Conservation (phyloP, 2,329 filamentous ascomycete genomes). For the Calonectria hawksworthii region DNA sequence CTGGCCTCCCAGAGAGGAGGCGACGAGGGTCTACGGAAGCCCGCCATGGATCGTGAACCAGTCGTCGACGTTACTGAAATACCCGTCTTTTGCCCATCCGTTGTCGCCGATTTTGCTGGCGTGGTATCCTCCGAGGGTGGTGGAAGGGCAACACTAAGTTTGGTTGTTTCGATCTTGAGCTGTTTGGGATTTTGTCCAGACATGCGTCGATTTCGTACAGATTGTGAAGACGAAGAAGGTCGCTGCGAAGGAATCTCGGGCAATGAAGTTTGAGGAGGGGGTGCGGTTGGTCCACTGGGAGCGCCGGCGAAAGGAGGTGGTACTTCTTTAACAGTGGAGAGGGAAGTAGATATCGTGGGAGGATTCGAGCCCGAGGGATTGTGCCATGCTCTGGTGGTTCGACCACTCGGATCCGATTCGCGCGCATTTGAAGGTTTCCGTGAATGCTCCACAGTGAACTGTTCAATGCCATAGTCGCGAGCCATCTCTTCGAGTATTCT, state of each 20-base stretch:
- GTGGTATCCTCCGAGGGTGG: constrained; percentile 28
- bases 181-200: constrained; percentile 86
- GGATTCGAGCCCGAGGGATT: constrained; percentile 83
- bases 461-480: constrained; percentile 83
- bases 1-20: constrained; percentile 46
- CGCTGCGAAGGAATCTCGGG: constrained; percentile 58
- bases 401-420: constrained; percentile 85
- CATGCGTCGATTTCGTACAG: constrained; percentile 81
- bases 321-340: constrained; percentile 79
- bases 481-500: constrained; percentile 90
- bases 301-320: constrained; percentile 39
- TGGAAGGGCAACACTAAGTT: constrained; percentile 43
- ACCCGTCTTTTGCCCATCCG: constrained; percentile 24
- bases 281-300: constrained; percentile 51
- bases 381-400: constrained; percentile 85
- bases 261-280: constrained; percentile 64
- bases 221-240: constrained; percentile 53
- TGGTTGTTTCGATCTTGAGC: constrained; percentile 86
- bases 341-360: constrained; percentile 54
- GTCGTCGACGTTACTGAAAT: constrained; percentile 12
- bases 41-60: constrained; percentile 24
- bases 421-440: constrained; percentile 76
- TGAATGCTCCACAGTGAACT: constrained; percentile 74
- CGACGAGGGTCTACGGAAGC: constrained; percentile 40
- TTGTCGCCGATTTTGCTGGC: constrained; percentile 30